Conservation (phyloP, 805 yeast genomes). For the Yueomyces sinensis region DNA sequence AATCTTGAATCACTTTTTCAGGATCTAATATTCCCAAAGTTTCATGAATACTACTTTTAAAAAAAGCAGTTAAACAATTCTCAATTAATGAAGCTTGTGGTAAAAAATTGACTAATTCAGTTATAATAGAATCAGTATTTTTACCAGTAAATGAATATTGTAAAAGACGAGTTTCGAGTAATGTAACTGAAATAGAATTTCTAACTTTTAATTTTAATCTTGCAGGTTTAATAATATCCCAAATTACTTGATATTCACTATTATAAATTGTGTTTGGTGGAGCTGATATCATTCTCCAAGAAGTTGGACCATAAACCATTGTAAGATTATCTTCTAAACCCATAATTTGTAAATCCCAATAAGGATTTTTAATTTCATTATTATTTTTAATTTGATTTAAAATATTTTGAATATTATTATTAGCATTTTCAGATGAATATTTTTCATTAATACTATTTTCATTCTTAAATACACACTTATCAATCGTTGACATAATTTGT, state of each 20-base stretch:
- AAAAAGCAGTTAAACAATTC: constrained; percentile 5
- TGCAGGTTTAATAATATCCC: constrained; percentile 15
- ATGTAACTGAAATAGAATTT: constrained; percentile 1
- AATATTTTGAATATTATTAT: background rate
- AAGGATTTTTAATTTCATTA: background rate
- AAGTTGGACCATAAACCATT: constrained; percentile 19
- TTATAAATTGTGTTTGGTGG: constrained; percentile 6
- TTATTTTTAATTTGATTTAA: too few species aligned
- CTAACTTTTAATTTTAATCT: constrained; percentile 7
- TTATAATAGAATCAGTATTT: background rate
- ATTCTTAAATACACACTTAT: background rate
- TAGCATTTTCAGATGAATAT: background rate
- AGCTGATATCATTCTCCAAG: constrained; percentile 13
- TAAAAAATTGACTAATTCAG: background rate
- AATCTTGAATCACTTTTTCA: constrained; percentile 7
- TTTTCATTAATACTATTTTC: background rate
- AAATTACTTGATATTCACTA: constrained; percentile 1
- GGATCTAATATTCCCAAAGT: constrained; percentile 8
- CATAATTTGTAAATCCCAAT: background rate
- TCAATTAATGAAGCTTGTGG: constrained; percentile 1
- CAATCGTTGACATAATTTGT: background rate
- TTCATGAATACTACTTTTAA: constrained; percentile 9
- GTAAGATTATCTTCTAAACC: constrained; percentile 1
- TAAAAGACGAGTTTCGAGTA: background rate
- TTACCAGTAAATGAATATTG: background rate